phyloP scores from a whole-genome alignment of 1,284 basidiomycete species.

The Ceratobasidium sp. region DNA sequence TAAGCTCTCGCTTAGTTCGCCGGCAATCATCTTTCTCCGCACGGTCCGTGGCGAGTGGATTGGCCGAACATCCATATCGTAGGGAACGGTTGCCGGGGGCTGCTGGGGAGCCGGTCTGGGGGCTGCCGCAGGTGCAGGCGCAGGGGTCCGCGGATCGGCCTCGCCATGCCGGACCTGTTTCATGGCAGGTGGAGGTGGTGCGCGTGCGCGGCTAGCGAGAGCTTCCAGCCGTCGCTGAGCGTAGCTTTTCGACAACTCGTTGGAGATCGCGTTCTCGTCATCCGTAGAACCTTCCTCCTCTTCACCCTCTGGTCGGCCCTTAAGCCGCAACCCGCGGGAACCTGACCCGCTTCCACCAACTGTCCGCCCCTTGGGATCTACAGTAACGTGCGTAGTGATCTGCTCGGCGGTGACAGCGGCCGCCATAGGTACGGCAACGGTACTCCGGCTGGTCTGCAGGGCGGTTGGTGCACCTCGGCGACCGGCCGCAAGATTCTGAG shows the following conservation, averaged over 20 bases:
- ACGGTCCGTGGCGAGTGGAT: conserved; percentile 87
- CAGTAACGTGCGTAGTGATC: conserved; percentile 54
- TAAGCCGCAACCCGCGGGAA: conserved; percentile 56
- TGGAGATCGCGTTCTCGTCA: conserved; percentile 56
- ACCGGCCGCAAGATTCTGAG: conserved; percentile 47
- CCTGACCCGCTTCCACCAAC: conserved; percentile 14
- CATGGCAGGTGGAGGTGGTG: conserved; percentile 35
- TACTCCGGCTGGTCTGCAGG: conserved; percentile 72
- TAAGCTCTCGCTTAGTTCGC: conserved; percentile 88
- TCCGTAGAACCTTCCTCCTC: conserved; percentile 70
- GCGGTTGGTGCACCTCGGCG: conserved; percentile 50
- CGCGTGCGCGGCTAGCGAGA: conserved; percentile 45
- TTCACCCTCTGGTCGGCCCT: conserved; percentile 73
- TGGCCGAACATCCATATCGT: conserved; percentile 42
- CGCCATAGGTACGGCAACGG: conserved; percentile 73
- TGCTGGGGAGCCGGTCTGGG: conserved; percentile 32
- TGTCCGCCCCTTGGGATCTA: conserved; percentile 46
- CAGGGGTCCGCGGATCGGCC: conserved; percentile 12
- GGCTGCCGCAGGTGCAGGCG: conserved; percentile 8
- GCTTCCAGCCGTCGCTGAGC: conserved; percentile 50
- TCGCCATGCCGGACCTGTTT: conserved; percentile 31
- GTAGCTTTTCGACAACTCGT: conserved; percentile 48
- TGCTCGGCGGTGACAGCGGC: conserved; percentile 68
- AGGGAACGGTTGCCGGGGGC: conserved; percentile 31
- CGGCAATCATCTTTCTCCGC: conserved; percentile 83